Conservation (phyloP, 2,329 filamentous ascomycete species). For the Bisporella sp. region DNA sequence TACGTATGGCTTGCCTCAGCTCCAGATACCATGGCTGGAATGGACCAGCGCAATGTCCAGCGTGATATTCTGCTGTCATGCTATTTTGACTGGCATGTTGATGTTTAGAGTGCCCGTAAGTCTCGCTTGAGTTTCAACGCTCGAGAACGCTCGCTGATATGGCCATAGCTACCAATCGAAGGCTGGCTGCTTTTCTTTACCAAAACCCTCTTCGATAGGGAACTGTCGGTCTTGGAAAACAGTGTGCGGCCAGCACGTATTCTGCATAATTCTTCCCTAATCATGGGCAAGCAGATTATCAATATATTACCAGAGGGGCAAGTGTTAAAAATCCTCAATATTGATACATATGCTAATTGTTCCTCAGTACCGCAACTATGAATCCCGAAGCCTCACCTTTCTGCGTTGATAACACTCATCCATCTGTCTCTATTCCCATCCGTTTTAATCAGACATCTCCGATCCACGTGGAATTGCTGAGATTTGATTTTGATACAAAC, state of each 20-base stretch:
- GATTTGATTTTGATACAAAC: constrained; percentile 76
- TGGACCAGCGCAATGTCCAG: constrained; percentile 61
- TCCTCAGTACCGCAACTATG: constrained; percentile 65
- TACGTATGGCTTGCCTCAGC: constrained; percentile 75
- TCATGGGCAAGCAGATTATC: constrained; percentile 93
- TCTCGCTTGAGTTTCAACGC: constrained; percentile 9
- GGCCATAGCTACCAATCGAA: constrained; percentile 59
- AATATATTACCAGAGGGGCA: constrained; percentile 93
- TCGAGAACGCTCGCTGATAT: constrained; percentile 8
- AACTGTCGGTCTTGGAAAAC: constrained; percentile 87
- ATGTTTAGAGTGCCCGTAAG: constrained; percentile 85
- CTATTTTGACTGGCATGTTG: constrained; percentile 70
- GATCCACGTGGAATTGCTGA: constrained; percentile 79
- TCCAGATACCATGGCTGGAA: constrained; percentile 95
- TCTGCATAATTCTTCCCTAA: constrained; percentile 85
- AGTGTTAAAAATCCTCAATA: constrained; percentile 18
- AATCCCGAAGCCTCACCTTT: constrained; percentile 78
- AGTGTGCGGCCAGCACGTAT: constrained; percentile 84
- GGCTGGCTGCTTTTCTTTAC: constrained; percentile 65
- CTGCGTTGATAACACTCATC: constrained; percentile 63
- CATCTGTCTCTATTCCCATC: constrained; percentile 65
- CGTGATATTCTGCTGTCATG: constrained; percentile 66
- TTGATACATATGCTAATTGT: constrained; percentile 3
- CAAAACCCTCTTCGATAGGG: constrained; percentile 84
- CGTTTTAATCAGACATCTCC: constrained; percentile 92